phyloP scores from a whole-genome alignment of 768 basidiomycete species.

The Tylopilus rubrobrunneus region DNA sequence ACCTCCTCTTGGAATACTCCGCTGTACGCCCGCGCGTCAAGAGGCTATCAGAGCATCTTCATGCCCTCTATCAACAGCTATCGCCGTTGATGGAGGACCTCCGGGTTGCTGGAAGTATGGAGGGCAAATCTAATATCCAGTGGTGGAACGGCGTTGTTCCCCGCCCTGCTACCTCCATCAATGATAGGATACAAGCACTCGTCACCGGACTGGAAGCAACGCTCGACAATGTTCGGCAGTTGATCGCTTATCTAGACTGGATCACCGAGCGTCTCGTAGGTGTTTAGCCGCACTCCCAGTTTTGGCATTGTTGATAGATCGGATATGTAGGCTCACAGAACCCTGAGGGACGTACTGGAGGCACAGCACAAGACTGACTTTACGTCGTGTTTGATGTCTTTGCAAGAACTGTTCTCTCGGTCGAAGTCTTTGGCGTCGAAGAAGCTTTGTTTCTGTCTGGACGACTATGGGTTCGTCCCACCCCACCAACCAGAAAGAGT shows the following conservation, averaged over 20 bases:
- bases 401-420: constrained; percentile 21
- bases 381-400: constrained; percentile 12
- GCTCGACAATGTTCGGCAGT: constrained; percentile 16
- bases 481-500: constrained; percentile 9
- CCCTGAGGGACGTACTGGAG: constrained; percentile 11
- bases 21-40: constrained; percentile 22
- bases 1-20: constrained; percentile 31
- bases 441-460: constrained; percentile 8
- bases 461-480: neutral
- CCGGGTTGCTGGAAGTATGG: neutral
- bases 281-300: neutral
- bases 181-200: constrained; percentile 12
- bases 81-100: neutral
- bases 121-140: neutral
- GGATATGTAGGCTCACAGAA: constrained; percentile 15
- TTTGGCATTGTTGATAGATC: constrained; percentile 1
- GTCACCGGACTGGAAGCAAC: constrained; percentile 20
- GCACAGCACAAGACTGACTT: constrained; percentile 8
- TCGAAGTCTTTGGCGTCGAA: constrained; percentile 7
- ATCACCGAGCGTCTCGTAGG: constrained; percentile 27
- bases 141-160: constrained; percentile 9
- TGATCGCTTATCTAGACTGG: constrained; percentile 28
- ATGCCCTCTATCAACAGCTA: constrained; percentile 11
- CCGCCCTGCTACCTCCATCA: neutral
- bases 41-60: constrained; percentile 15